Evolutionary conservation across 2,329 filamentous ascomycete genomes (phyloP), one percentile per base, ranked within the genome.

Genomic region (Chaetomiaceae sp.): DNA sequence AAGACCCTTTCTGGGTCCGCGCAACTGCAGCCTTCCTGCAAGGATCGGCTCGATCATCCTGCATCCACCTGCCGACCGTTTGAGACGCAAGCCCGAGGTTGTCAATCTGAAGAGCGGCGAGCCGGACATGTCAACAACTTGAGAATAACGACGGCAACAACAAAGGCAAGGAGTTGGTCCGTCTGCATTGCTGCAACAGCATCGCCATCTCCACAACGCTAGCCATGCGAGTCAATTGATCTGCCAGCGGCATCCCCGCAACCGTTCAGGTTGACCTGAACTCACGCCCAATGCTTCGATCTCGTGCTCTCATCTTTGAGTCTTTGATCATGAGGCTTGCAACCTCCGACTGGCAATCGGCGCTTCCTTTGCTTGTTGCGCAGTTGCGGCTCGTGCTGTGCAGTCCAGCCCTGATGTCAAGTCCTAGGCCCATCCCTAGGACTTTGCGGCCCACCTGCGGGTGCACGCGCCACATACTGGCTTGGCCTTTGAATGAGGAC

Each of bases 401-500:
- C 23, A 44, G 31, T 42, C 19, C 8, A 20, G 8, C 39, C 23
- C 25, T 22, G 51, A 4, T n/a, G 40, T 47, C 40, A 49, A 57
- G 59, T 61, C 59, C 59, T 60, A 59, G 34, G 49, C 38, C 48
- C 36, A n/a, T n/a, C n/a, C n/a, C n/a, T 57, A 61, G 59, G 59
- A 61, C 59, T 61, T 57, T 57, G 36, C 20, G 52, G 47, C 53
- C 53, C 47, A 52, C 53, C 44, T 38, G 25, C 36, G 47, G 37
- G 56, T 48, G 47, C 40, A 46, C 53, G 34, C 54, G 42, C 51
- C 51, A 34, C 37, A 38, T 20, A 15, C n/a, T 6, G 12, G 8
- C 29, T 37, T 47, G 36, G 38, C 33, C 37, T 47, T 38, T 49
- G 38, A 22, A 25, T n/a, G 52, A 58, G 55, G 52, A 45, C 37